Base-by-base conservation (phyloP, 257 asterid species). In the Lycium ferocissimum region DNA sequence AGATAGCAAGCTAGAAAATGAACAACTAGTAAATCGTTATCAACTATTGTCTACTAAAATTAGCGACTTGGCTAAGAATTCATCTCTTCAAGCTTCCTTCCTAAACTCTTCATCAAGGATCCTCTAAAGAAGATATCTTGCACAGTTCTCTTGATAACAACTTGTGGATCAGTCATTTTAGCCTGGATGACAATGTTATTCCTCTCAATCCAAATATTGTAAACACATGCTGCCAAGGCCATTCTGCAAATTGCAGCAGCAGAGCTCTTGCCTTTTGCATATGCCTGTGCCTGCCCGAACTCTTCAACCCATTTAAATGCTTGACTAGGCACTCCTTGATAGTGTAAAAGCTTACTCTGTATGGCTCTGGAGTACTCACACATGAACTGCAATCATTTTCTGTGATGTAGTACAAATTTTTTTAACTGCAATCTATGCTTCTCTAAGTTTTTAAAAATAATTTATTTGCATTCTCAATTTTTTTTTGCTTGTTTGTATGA, bases 401-500 rank as follows among this genome's bases (percentile, higher is more conserved):
- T 51, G 14, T 51, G 0, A 10, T 51, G 10, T 51, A 51, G 57
- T 51, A 1, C 57, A 51, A 9, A 1, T 51, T 51, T 38, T 38
- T 38, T 38, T 0, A 38, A 38, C 43, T 38, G 43, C 22, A 57
- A 57, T 15, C 22, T 57, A 57, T 17, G 33, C 33, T 8, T 6
- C 0, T 59, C 35, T 59, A 59, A 18, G 66, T 38, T 38, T 38
- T 38, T 38, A 38, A 38, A 38, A 38, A 38, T 1, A 38, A 38
- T 38, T 38, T 38, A 38, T 38, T 38, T 38, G 43, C 43, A 38
- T 38, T 38, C 43, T 38, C 43, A 38, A 2, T 38, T 38, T 38
- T 1, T 38, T 38, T 58, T 58, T 17, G 63, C 82, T 47, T 80
- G 47, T 58, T 56, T 76, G 57, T 79, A 84, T 87, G 92, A 70